Evolutionary conservation across 441 rosid species (phyloP).

Genomic region (Croton setiger): DNA sequence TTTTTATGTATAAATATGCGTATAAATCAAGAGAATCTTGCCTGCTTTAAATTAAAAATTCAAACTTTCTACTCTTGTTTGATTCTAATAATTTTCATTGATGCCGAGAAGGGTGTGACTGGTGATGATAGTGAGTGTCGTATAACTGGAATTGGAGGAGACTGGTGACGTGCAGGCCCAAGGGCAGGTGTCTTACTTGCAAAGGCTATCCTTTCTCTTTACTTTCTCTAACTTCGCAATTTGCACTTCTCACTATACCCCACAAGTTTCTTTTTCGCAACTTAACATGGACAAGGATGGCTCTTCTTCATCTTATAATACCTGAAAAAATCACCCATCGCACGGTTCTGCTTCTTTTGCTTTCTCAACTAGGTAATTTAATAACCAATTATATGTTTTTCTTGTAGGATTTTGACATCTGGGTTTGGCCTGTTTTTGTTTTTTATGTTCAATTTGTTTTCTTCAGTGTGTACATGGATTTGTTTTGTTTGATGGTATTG

Average conservation of each 20-base stretch:
- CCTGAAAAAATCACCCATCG: constrained; percentile 25
- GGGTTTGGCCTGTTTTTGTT: constrained; percentile 18
- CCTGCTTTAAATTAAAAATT: too few relatives aligned
- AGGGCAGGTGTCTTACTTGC: constrained; percentile 44
- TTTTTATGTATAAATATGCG: too few relatives aligned
- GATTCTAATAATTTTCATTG: neutral
- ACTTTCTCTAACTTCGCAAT: constrained; percentile 1
- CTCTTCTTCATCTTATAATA: constrained; percentile 27
- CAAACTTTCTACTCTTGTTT: neutral
- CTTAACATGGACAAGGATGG: constrained; percentile 37
- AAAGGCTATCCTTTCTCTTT: constrained; percentile 21
- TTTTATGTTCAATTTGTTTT: constrained; percentile 11
- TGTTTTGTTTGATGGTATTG: constrained; percentile 17
- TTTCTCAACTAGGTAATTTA: constrained; percentile 25
- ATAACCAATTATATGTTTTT: constrained; percentile 26
- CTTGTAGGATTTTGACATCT: constrained; percentile 32
- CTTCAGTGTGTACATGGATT: neutral
- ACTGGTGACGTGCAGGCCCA: constrained; percentile 33
- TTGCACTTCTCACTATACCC: neutral
- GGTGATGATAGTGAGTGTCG: constrained; percentile 9
- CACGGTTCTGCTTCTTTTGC: constrained; percentile 28
- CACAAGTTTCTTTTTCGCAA: constrained; percentile 30
- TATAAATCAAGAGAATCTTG: too few relatives aligned
- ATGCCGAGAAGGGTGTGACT: constrained; percentile 9
- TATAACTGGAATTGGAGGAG: constrained; percentile 9